Evolutionary conservation across 192 early-diverging fungal genomes (phyloP), one percentile per base, ranked within the genome.

Genomic region (Rhizophagus clarus): DNA sequence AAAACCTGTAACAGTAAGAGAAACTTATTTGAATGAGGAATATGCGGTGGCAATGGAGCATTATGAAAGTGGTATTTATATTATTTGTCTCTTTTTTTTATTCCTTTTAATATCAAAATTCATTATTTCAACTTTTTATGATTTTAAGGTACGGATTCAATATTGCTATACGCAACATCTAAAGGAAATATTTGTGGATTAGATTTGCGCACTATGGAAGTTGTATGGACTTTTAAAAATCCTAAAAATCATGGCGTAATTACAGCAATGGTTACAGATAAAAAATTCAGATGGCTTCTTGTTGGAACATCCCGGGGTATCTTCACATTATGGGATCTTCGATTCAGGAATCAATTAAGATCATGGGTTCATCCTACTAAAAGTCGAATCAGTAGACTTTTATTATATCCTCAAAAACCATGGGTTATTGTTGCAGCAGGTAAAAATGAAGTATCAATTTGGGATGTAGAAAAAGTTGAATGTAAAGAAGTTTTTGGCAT

Each of bases 221-320:
- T 85, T 12, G 79, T 86, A 1, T 94, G 92, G 93, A 84, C 85
- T 22, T 72, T 93, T 63, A 79, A 87, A 29, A 89, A 89, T 70
- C 83, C 83, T 31, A 88, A 83, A 49, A 87, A 88, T 15, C 83
- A 90, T 81, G 91, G 91, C n/a, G 81, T 89, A 2, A 86, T 93
- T 26, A 94, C 95, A 9, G 78, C 91, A 2, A 89, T 96, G 85
- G 85, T 88, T 11, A 81, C 87, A 5, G 94, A 96, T 81, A 86
- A 77, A 14, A 82, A 83, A 4, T 87, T 86, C 51, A 84, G 86
- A 17, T 96, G 92, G 92, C 76, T 95, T 5, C 68, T 94, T 20
- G 88, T 92, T 1, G 95, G 94, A 26, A 94, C 94, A 17, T 89
- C 89, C 26, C 85, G 92, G 62, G 95, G 95, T 5, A 90, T 96